Percentiles rank a stretch among this genome's conserved stretches.
Conservation (phyloP, 2,329 filamentous ascomycete genomes). For the Ascochyta pisi region DNA sequence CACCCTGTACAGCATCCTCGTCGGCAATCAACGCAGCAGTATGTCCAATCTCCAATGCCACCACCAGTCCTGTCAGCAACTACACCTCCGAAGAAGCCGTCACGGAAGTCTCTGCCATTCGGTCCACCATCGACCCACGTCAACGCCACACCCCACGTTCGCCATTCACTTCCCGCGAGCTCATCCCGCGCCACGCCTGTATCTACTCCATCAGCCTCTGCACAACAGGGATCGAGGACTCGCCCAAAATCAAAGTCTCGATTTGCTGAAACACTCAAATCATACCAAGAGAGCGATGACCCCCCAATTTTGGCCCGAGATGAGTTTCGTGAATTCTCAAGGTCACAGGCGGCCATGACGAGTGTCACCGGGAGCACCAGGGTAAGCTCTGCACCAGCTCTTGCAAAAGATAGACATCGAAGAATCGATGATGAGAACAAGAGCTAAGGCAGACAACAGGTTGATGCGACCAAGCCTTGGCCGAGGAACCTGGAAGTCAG, state of each 20-base stretch:
- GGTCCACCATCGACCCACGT: not conserved
- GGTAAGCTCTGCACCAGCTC: constrained; percentile 25
- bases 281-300: not conserved
- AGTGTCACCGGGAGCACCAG: constrained; percentile 29
- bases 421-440: not conserved
- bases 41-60: constrained; percentile 2
- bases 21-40: not conserved
- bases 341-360: constrained; percentile 20
- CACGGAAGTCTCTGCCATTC: constrained; percentile 11
- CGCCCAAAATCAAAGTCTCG: not conserved
- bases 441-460: constrained; percentile 23
- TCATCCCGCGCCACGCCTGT: not conserved
- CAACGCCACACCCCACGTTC: constrained; percentile 7
- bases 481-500: constrained; percentile 24
- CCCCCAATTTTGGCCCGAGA: constrained; percentile 16
- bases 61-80: not conserved
- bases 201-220: not conserved
- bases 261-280: not conserved
- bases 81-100: not conserved
- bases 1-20: not conserved
- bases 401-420: not conserved
- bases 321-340: constrained; percentile 28
- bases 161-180: constrained; percentile 28
- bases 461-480: constrained; percentile 23
- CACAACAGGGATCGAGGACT: not conserved